phyloP scores from a whole-genome alignment of 768 basidiomycete genomes.

The Pleurotus giganteus region DNA sequence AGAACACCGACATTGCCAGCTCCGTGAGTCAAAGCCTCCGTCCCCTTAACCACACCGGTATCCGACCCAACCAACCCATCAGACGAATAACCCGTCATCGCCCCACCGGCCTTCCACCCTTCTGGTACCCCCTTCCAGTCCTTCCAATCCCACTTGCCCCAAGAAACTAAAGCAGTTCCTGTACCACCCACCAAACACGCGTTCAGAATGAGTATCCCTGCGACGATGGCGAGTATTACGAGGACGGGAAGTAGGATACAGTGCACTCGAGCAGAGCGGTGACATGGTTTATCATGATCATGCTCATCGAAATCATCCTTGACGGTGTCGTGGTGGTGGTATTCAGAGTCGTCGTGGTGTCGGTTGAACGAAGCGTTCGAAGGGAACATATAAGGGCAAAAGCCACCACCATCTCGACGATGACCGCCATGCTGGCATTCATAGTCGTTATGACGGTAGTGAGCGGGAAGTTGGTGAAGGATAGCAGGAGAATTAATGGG shows the following conservation, averaged over 20 bases:
- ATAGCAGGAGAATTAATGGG: conserved; percentile 4
- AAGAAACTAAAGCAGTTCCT: conserved; percentile 2
- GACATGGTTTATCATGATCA: neutral
- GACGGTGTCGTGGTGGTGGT: neutral
- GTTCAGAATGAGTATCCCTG: conserved; percentile 1
- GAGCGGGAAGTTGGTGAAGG: neutral
- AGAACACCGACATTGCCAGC: too few species aligned
- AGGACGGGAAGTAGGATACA: conserved; percentile 1
- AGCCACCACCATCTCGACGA: neutral
- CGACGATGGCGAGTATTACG: conserved; percentile 5
- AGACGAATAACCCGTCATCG: neutral
- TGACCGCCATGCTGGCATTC: conserved; percentile 7
- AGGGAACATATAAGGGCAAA: neutral
- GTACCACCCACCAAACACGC: conserved; percentile 2
- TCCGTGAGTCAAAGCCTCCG: neutral
- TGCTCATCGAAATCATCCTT: neutral
- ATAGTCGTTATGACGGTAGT: conserved; percentile 8
- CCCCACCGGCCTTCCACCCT: neutral
- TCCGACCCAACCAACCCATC: neutral
- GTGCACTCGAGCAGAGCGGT: neutral
- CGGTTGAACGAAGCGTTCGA: neutral
- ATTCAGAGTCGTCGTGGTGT: neutral
- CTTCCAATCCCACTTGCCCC: conserved; percentile 8
- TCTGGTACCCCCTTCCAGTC: conserved; percentile 8
- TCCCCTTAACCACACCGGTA: neutral